These are phyloP conservation scores for Wickerhamomyces sp. DNA, from an alignment of 1,139 yeast species.

Conservation along the genomic window DNA sequence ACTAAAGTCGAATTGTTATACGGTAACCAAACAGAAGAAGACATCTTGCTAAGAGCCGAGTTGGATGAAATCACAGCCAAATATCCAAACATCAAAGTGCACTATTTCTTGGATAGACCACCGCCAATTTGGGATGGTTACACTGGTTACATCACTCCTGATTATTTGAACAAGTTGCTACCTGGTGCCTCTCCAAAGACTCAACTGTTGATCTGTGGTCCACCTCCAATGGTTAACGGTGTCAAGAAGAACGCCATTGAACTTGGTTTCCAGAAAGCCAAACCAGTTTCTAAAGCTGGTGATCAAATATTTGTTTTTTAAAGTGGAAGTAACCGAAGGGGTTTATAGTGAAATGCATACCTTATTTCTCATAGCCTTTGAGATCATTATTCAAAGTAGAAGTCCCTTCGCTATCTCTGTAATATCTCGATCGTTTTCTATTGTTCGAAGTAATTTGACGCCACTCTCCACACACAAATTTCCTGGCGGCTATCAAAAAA, in stretches of 20 bases:
- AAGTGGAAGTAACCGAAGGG: too few species aligned
- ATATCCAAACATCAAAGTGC: conserved; percentile 58
- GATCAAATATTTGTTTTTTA: conserved; percentile 90
- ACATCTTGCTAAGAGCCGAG: conserved; percentile 75
- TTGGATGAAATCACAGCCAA: conserved; percentile 65
- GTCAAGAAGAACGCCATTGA: conserved; percentile 81
- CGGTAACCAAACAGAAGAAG: conserved; percentile 75
- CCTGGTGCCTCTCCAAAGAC: conserved; percentile 58
- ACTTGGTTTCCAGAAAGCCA: conserved; percentile 82
- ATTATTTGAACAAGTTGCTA: conserved; percentile 58
- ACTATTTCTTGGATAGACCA: conserved; percentile 75
- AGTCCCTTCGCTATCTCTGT: too few species aligned
- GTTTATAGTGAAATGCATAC: too few species aligned
- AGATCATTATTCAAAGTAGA: too few species aligned
- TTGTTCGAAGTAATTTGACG: too few species aligned
- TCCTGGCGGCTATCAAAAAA: too few species aligned
- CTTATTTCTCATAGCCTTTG: too few species aligned
- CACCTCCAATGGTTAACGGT: conserved; percentile 82
- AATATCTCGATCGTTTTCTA: too few species aligned
- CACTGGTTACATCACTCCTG: conserved; percentile 78
- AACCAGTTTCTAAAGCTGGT: conserved; percentile 85
- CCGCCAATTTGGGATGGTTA: conserved; percentile 76
- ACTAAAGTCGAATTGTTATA: conserved; percentile 70
- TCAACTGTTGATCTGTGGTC: conserved; percentile 88
- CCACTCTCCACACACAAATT: too few species aligned